A percentile compares a stretch with the other conserved stretches of the same genome.
Evolutionary conservation across 2,329 filamentous ascomycete species (phyloP).

Genomic region (Aureobasidium sp.): DNA sequence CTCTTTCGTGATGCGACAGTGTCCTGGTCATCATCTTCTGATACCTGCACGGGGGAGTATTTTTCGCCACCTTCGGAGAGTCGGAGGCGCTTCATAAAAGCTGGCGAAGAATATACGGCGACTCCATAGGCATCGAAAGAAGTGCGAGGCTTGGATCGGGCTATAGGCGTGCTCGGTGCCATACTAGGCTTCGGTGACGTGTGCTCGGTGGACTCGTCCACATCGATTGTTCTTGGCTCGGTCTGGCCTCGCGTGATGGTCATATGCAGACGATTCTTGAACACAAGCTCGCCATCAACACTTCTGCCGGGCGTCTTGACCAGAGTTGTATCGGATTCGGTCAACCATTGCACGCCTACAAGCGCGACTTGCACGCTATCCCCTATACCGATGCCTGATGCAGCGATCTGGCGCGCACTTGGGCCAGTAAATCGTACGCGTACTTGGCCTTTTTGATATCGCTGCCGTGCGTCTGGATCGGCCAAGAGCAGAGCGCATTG

Average conservation of each 20-base stretch:
- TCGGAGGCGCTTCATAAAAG: slow-evolving; percentile 66
- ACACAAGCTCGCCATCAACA: slow-evolving; percentile 52
- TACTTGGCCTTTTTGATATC: slow-evolving; percentile 70
- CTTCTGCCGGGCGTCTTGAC: slow-evolving; percentile 49
- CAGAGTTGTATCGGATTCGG: slow-evolving; percentile 47
- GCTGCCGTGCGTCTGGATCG: slow-evolving; percentile 75
- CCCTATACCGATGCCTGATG: slow-evolving; percentile 65
- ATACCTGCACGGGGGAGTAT: slow-evolving; percentile 58
- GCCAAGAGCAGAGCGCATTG: slow-evolving; percentile 73
- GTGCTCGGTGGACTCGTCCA: slow-evolving; percentile 14
- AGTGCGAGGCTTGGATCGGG: slow-evolving; percentile 11
- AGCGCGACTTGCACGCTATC: slow-evolving; percentile 67
- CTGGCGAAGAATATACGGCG: slow-evolving; percentile 66
- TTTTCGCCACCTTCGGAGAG: slow-evolving; percentile 63
- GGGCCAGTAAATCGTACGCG: slow-evolving; percentile 66
- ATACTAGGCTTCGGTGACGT: slow-evolving; percentile 18
- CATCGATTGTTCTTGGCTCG: not conserved
- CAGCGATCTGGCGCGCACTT: slow-evolving; percentile 62
- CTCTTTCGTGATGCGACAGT: slow-evolving; percentile 60
- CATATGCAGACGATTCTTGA: slow-evolving; percentile 31
- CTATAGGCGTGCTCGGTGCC: slow-evolving; percentile 19
- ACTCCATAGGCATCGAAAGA: slow-evolving; percentile 13
- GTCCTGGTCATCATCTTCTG: slow-evolving; percentile 57
- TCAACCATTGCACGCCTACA: slow-evolving; percentile 58
- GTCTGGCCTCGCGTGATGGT: slow-evolving; percentile 25